Evolutionary conservation across 441 rosid species (phyloP), one percentile per base, ranked within the genome.

Genomic region (Arabidopsis hybrid): DNA sequence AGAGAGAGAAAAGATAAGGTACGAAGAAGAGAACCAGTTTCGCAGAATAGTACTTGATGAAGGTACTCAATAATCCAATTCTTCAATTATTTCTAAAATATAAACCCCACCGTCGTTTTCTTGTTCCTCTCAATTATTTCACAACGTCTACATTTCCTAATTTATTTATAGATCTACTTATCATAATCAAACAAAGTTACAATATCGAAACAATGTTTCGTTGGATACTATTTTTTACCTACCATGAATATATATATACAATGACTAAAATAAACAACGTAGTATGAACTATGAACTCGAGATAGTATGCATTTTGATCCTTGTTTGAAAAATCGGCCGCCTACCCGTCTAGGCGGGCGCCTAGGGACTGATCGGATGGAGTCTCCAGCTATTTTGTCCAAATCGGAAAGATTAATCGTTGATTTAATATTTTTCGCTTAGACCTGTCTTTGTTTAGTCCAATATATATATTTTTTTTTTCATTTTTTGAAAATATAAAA

Each of bases 41-140:
- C 39, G 61, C 71, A 76, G 66, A 70, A 65, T 60, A 57, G 80
- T 70, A 70, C 75, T 42, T 67, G 51, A 8, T 63, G 64, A 63
- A 69, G 67, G 75, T 76, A 76, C 75, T 63, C 71, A 64, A 76
- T 76, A 76, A 76, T 64, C 71, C 61, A 75, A 8, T 49, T 57
- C 52, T 34, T 57, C 71, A 64, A 76, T 64, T 70, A 76, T 76
- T 70, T 38, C 21, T 4, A 11, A 39, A 38, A 16, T 76, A 71
- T 76, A 70, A 70, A 71, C 80, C 76, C 80, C 63, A 76, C 80
- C 56, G 53, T 71, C 76, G 60, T 64, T 76, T 76, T 76, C 66
- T 76, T 56, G 75, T 76, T 76, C 40, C 79, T 49, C 32, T 76
- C 79, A 69, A 76, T 76, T 63, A 76, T 76, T 69, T 76, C 79